Evolutionary conservation across 441 rosid species (phyloP), one percentile per base, ranked within the genome.

Genomic region (Populus hybrid): DNA sequence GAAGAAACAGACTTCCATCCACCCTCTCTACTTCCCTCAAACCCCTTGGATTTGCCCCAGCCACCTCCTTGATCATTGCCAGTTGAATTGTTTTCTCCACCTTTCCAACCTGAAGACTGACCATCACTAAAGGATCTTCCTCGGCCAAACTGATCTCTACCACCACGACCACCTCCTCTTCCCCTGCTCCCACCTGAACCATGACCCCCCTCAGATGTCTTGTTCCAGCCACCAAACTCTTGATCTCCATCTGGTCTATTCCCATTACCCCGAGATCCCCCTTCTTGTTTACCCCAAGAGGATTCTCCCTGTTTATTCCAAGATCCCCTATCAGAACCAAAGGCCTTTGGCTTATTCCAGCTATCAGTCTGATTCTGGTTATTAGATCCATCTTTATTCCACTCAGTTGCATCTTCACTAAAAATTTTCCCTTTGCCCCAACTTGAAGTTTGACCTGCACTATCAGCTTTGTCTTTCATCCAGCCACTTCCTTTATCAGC

Each of bases 111-210:
- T 70, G 77, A 76, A 79, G 87, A 81, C 69, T 68, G 83, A 75
- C 75, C 83, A 14, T 42, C 82, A 30, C 81, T 78, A 75, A 81
- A 86, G 16, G 89, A 83, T 79, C 88, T 86, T 81, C 88, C 90
- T 74, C 84, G 76, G 68, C 89, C 92, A 88, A 71, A 88, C 57
- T 86, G 87, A 82, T 81, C 86, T 78, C 87, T 81, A 65, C 84
- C 87, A 71, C 92, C 92, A 75, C 81, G 75, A 64, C 83, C 84
- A 76, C 89, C 88, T 30, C 89, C 90, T 71, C 85, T 79, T 70
- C 85, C 87, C 75, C 83, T 68, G 67, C 89, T 83, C 72, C 89
- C 90, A 74, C 86, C 90, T 73, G 85, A 87, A 63, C 89, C 93
- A 78, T 84, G 83, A 57, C 87, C 88, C 36, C 84, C 67, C 72